phyloP scores from a whole-genome alignment of 331 rosid species.

The Spiraea crenata region DNA sequence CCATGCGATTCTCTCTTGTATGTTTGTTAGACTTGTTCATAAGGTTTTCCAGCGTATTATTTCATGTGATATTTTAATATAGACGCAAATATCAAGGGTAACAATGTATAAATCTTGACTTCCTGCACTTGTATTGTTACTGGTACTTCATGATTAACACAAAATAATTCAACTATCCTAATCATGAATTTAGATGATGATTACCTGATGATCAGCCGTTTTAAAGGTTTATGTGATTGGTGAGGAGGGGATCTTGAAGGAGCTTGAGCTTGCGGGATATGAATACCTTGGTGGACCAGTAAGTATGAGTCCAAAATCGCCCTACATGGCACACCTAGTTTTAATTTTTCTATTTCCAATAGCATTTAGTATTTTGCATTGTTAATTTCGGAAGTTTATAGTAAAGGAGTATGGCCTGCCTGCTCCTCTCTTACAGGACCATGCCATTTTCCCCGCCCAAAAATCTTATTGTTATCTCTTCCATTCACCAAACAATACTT shows the following conservation, averaged over 20 bases:
- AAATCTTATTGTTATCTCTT: background rate
- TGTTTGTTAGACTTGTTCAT: background rate
- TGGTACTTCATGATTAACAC: background rate
- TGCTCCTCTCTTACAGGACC: background rate
- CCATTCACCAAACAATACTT: background rate
- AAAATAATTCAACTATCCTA: background rate
- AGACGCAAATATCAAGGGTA: background rate
- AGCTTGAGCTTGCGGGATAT: constrained; percentile 97
- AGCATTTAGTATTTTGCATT: too few relatives aligned
- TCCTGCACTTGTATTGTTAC: background rate
- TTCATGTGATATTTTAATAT: background rate
- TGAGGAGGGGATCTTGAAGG: constrained; percentile 98
- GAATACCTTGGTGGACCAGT: constrained; percentile 97
- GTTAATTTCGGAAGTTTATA: too few relatives aligned
- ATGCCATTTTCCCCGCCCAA: background rate
- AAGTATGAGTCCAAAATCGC: constrained; percentile 27
- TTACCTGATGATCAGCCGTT: constrained; percentile 27
- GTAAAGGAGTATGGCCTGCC: too few relatives aligned
- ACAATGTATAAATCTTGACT: background rate
- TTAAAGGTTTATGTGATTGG: constrained; percentile 93
- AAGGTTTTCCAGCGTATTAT: background rate
- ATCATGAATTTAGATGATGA: background rate
- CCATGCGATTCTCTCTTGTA: background rate
- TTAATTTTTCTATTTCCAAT: background rate
- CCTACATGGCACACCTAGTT: background rate